Base-by-base conservation (phyloP, 805 yeast genomes). In the Ogataea angusta region DNA sequence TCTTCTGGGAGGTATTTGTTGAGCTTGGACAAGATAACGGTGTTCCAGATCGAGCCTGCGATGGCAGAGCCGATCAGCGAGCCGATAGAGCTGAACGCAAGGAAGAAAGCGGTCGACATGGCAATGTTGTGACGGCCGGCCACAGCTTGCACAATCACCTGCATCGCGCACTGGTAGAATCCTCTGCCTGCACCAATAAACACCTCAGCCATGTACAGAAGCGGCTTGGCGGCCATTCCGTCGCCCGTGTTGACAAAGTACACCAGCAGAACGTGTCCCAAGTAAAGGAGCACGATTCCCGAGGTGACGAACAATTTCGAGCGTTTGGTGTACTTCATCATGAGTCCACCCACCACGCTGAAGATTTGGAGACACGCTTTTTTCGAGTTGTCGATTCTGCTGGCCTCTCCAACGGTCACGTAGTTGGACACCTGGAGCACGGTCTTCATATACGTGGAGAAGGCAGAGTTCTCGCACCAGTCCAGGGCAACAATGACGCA, bases 401-500 rank as follows among this genome's bases (percentile, higher is more conserved):
- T 35, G 10, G 38, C 38, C 18, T 35, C 38, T 26, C 38, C 38
- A 21, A 35, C 38, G 14, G 25, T 35, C 19, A 35, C 38, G 27
- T 35, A 35, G 17, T 35, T 25, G 8, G 38, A 30, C 10, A 35
- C 38, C 25, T 35, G 38, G 7, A 35, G 32, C 13, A 26, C 25
- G 3, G 38, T 35, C 18, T 35, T 35, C 29, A 35, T 22, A 21
- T 35, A 35, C 17, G 38, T 35, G 10, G 38, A 35, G 18, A 13
- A 35, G 4, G 38, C 15, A 12, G 38, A 35, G 21, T 35, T 35
- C 14, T 25, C 38, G 19, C 38, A 35, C 32, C 25, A 35, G 25
- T 35, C 38, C 9, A 35, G 31, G 3, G 32, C 38, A 12, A 35
- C 26, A 19, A 35, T 26, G 10, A 35, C 2, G 17, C 38, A 35